phyloP scores from a whole-genome alignment of 2,329 filamentous ascomycete species.

The Phyllosticta paracitricarpa region DNA sequence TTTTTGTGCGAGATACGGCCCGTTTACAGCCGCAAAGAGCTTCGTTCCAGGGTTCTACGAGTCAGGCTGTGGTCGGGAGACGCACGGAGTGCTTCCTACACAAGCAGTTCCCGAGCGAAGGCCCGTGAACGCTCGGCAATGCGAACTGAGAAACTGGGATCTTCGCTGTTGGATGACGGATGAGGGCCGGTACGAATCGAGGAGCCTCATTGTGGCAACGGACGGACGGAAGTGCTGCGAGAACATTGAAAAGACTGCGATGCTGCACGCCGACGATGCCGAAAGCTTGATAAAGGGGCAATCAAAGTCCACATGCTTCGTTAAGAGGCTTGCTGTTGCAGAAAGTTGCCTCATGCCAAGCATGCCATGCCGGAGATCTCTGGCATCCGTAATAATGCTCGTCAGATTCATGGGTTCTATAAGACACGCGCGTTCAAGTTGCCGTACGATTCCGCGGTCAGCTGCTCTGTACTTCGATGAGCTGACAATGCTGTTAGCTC shows the following conservation, averaged over 20 bases:
- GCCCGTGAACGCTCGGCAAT: neutral
- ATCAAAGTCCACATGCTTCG: neutral
- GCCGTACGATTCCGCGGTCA: neutral
- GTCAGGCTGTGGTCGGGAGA: neutral
- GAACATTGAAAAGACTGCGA: neutral
- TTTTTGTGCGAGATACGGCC: neutral
- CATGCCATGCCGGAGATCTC: neutral
- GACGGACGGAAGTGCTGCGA: neutral
- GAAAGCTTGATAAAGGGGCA: neutral
- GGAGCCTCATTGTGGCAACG: neutral
- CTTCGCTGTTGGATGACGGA: neutral
- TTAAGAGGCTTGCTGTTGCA: neutral
- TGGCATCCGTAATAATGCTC: neutral
- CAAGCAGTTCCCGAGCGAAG: neutral
- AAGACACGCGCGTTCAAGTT: neutral
- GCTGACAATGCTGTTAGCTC: neutral
- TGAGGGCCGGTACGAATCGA: neutral
- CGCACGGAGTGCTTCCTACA: neutral
- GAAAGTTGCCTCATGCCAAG: neutral
- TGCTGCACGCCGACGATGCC: neutral
- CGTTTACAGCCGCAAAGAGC: neutral
- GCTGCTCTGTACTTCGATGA: neutral
- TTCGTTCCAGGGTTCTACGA: neutral
- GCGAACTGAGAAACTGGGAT: neutral
- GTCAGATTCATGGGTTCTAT: neutral